A percentile compares a stretch with the other conserved stretches of the same genome.
Conservation (phyloP, 2,329 filamentous ascomycete species). For the Nemania sp. region DNA sequence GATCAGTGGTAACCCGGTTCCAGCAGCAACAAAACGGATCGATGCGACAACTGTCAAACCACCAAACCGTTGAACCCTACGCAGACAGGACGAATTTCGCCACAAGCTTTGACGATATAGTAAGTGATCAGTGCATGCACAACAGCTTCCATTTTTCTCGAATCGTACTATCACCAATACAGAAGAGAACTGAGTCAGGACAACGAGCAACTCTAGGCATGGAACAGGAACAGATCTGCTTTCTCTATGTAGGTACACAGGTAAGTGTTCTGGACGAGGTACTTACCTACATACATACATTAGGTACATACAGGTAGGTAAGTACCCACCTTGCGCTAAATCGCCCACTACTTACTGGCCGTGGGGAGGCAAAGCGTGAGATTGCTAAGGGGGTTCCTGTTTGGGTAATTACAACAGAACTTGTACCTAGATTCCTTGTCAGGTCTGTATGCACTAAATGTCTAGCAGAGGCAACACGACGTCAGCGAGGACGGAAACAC, state of each 20-base stretch:
- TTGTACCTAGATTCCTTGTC: constrained; percentile 5
- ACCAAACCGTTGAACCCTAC: constrained; percentile 12
- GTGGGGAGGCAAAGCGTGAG: constrained; percentile 4
- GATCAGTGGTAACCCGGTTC: constrained; percentile 18
- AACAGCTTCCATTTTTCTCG: background rate
- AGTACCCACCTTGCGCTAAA: no score
- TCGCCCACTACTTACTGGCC: background rate
- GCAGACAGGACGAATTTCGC: background rate
- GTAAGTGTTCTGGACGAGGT: no score
- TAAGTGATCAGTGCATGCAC: background rate
- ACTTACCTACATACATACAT: no score
- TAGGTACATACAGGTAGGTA: no score
- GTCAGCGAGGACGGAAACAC: constrained; percentile 13
- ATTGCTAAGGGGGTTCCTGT: constrained; percentile 3
- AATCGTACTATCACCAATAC: background rate
- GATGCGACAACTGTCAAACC: constrained; percentile 20
- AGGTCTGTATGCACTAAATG: constrained; percentile 1
- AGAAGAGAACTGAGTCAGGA: constrained; percentile 2
- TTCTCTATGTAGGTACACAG: no score
- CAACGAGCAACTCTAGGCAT: no score
- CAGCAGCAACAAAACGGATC: constrained; percentile 18
- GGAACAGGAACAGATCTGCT: background rate
- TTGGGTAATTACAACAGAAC: constrained; percentile 3
- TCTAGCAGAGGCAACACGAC: constrained; percentile 22
- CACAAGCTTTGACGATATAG: background rate